phyloP scores from a whole-genome alignment of 2,329 filamentous ascomycete species.

The Sporothrix inflata region DNA sequence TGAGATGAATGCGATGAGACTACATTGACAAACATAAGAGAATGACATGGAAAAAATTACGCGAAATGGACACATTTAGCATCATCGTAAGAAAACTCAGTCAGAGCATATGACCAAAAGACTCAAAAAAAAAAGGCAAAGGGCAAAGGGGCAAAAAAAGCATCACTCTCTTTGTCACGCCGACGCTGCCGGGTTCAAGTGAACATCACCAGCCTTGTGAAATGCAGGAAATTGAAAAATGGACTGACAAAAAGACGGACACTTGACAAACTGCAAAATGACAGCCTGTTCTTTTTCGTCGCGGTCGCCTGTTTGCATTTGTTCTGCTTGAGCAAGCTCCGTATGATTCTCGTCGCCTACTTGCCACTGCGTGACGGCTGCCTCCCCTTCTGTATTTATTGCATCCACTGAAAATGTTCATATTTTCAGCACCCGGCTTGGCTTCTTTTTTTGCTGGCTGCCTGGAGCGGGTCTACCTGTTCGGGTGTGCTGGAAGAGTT shows the following conservation, averaged over 20 bases:
- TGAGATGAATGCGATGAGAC: not conserved
- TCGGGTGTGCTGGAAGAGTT: conserved; percentile 1
- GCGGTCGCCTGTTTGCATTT: not conserved
- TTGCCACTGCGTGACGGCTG: not conserved
- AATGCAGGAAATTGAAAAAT: not conserved
- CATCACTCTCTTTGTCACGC: not conserved
- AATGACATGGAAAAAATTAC: not conserved
- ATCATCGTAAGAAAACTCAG: not conserved
- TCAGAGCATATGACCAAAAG: not conserved
- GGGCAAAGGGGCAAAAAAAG: not conserved
- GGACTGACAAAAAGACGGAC: too few relatives aligned
- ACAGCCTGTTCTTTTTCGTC: conserved; percentile 16
- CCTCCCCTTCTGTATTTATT: not conserved
- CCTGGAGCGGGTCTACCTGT: not conserved
- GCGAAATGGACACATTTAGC: not conserved
- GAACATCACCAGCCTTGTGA: not conserved
- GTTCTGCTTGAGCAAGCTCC: not conserved
- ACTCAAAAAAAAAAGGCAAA: not conserved
- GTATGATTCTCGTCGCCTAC: not conserved
- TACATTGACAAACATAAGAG: not conserved
- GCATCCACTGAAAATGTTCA: too few relatives aligned
- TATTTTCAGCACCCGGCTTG: too few relatives aligned
- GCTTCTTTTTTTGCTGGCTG: not conserved
- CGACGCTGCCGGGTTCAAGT: not conserved
- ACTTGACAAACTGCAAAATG: too few relatives aligned